Evolutionary conservation across 2,329 filamentous ascomycete genomes (phyloP), one percentile per base, ranked within the genome.

Genomic region (Alternaria triticina): DNA sequence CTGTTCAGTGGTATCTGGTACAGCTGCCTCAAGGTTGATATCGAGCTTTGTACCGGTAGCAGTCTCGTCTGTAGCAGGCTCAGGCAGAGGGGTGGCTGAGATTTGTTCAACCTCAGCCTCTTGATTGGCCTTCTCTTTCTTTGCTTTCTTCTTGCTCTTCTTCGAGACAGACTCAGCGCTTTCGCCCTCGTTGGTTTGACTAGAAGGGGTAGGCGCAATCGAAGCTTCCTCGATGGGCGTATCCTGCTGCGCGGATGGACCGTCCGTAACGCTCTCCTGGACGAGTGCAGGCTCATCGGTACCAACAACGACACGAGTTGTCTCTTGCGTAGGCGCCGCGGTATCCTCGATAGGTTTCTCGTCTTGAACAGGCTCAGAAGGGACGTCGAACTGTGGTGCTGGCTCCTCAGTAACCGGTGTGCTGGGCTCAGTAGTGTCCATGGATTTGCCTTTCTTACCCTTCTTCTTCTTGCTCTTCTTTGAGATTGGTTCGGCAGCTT

Each of bases 391-490:
- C 9, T 63, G 64, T 30, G 51, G 40, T 30, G 54, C 36, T 51
- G 44, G 49, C 44, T 64, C 57, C 47, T 68, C 57, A 47, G 27
- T 47, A 23, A 58, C 45, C 13, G 57, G 63, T 55, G 60, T 61
- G 33, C 54, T 59, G 27, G 60, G 60, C 44, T 62, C 65, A 13
- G 62, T 67, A 28, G 36, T 28, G 17, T 63, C 63, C 12, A 59
- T 23, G 13, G 66, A 60, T 54, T 69, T 71, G 15, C 49, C 65
- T 43, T 74, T 72, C 64, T 72, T 73, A 10, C 59, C 59, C 63
- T 74, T 74, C 64, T 73, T 74, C 61, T 75, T 72, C 51, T 71
- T 71, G 59, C 60, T 51, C 54, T 70, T 72, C 57, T 73, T 73
- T 4, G 66, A 67, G 17, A 64, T 45, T 12, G 67, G 55, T 6